These are phyloP conservation scores for Rhizophora apiculata DNA, from an alignment of 345 rosid genomes.

Conservation along the genomic window DNA sequence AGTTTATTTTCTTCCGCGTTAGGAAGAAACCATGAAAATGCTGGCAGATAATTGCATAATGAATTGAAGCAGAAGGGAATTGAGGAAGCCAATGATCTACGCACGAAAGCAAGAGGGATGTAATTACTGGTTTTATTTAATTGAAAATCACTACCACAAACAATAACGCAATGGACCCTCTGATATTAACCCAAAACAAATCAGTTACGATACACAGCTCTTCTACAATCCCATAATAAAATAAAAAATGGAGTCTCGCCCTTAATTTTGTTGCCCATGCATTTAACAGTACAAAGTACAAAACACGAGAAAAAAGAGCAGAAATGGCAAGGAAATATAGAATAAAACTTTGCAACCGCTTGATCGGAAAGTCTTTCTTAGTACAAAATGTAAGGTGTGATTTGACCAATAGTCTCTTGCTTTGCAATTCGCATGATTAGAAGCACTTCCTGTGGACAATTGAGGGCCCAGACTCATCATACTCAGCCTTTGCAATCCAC, in stretches of 20 bases:
- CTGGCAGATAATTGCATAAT: too few species aligned
- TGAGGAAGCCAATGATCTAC: too few species aligned
- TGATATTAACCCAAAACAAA: conserved; percentile 37
- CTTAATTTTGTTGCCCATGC: conserved; percentile 14
- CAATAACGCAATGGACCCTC: conserved; percentile 26
- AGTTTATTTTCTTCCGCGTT: too few species aligned
- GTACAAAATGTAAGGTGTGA: conserved; percentile 16
- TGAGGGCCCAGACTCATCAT: conserved; percentile 63
- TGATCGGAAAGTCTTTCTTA: conserved; percentile 23
- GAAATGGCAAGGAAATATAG: neutral
- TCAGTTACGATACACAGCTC: conserved; percentile 27
- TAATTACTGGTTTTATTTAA: conserved; percentile 17
- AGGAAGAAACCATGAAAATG: too few species aligned
- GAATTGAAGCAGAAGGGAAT: too few species aligned
- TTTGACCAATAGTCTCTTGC: conserved; percentile 20
- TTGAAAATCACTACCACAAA: neutral
- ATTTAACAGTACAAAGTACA: conserved; percentile 20
- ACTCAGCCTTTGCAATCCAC: conserved; percentile 72
- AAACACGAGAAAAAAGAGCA: neutral
- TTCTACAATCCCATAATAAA: conserved; percentile 24
- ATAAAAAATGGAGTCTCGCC: neutral
- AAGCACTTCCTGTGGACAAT: conserved; percentile 75
- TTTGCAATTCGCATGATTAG: conserved; percentile 22
- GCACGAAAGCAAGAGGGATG: neutral
- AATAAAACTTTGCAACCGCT: conserved; percentile 21